Evolutionary conservation across 2,329 filamentous ascomycete species (phyloP).

Genomic region (Elsinoe batatas): DNA sequence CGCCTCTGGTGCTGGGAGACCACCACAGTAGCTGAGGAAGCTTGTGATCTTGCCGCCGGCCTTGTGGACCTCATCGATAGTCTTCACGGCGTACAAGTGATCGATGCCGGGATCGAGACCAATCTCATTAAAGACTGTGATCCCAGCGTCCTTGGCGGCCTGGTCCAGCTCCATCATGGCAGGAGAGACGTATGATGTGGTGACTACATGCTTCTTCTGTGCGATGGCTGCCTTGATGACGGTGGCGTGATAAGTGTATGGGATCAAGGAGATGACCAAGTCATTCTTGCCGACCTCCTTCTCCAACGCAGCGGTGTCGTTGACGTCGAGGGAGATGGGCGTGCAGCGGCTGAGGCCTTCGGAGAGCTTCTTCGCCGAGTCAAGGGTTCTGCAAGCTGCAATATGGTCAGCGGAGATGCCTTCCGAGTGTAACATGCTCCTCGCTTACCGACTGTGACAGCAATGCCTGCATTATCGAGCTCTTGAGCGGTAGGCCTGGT

Average conservation of each 20-base stretch:
- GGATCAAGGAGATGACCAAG: conserved; percentile 56
- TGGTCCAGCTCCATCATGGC: conserved; percentile 49
- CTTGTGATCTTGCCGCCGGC: conserved; percentile 74
- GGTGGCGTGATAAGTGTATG: conserved; percentile 77
- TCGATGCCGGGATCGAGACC: conserved; percentile 65
- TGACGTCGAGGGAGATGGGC: conserved; percentile 78
- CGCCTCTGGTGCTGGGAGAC: conserved; percentile 56
- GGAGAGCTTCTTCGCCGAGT: conserved; percentile 64
- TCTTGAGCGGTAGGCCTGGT: conserved; percentile 50
- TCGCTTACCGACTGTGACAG: conserved; percentile 45
- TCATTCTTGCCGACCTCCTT: conserved; percentile 63
- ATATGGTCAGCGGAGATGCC: neutral
- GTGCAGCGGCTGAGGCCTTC: conserved; percentile 61
- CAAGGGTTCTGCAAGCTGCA: conserved; percentile 70
- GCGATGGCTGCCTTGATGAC: conserved; percentile 92
- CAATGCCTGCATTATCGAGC: conserved; percentile 46
- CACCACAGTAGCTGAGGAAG: conserved; percentile 80
- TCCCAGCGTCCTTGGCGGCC: conserved; percentile 76
- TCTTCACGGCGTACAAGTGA: conserved; percentile 74
- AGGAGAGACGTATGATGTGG: conserved; percentile 67
- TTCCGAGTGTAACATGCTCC: neutral
- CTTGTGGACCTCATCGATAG: conserved; percentile 77
- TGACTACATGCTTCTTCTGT: conserved; percentile 92
- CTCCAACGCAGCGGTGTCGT: conserved; percentile 65
- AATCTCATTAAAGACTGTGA: conserved; percentile 97